Base-by-base conservation (phyloP, 495 filamentous ascomycete species). In the Xylaria acuta region DNA sequence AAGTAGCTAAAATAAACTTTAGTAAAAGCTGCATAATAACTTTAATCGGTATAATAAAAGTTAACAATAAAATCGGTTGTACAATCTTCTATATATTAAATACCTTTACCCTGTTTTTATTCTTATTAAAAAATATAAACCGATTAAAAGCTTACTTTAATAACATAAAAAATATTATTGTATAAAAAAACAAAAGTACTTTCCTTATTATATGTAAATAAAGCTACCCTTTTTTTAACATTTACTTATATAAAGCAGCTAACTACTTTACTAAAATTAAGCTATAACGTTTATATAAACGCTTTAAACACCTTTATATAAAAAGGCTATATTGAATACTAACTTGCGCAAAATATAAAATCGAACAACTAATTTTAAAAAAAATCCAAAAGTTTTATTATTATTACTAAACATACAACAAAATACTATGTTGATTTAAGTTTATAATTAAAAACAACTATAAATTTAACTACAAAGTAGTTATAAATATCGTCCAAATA, bases 291-390 rank as follows among this genome's bases (percentile, higher is more conserved):
- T n/a, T n/a, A n/a, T n/a, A n/a, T n/a, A n/a, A 38, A 38, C 16
- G 20, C 0, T 60, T 60, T 60, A 60, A 60, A 60, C 16, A 60
- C 7, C n/a, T 38, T 36, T 60, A 38, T 60, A 60, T 20, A 34
- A 34, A 58, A 60, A 60, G n/a, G 38, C n/a, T 60, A 36, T 60
- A 60, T 38, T 38, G 38, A 60, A 60, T 60, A 20, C 38, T 36
- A 20, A 0, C 20, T 34, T 11, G 4, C 6, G 8, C n/a, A 60
- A 38, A 38, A 60, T 22, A 60, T 38, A 36, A 56, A 32, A 16
- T 56, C 5, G 20, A 56, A 22, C 20, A 49, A 49, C n/a, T 49
- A n/a, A 49, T 49, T 49, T 49, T 49, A 49, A 49, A 49, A 49
- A 49, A 49, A 22, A 49, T 49, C 2, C 22, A 49, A 45, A 45